Evolutionary conservation across 768 basidiomycete genomes (phyloP).

Genomic region (Rhodotorula taiwanensis): DNA sequence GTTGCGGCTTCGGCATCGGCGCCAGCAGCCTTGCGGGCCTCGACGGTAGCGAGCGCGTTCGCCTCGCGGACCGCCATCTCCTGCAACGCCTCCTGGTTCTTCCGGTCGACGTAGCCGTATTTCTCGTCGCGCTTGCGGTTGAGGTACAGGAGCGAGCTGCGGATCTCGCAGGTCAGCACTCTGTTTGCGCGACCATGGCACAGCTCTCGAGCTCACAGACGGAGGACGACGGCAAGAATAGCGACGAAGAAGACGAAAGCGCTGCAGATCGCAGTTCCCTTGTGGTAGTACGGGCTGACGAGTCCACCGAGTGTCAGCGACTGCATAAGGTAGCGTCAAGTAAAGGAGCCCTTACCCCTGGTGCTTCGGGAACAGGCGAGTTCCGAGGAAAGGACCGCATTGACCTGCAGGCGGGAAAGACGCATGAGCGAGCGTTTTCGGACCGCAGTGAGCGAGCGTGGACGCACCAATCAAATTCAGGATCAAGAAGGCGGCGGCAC

Average conservation of each 20-base stretch:
- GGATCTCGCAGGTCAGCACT: background rate
- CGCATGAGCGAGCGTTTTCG: no score
- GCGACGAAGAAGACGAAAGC: conserved; percentile 10
- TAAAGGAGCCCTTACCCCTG: background rate
- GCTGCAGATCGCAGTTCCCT: conserved; percentile 16
- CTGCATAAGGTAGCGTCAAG: background rate
- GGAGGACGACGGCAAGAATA: background rate
- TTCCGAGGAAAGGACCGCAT: background rate
- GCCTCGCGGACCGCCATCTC: background rate
- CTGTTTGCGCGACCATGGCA: no score
- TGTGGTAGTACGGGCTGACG: conserved; percentile 15
- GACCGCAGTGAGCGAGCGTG: background rate
- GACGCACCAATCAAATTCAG: conserved; percentile 15
- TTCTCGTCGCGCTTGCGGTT: conserved; percentile 1
- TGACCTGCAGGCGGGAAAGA: background rate
- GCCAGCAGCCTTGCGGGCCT: background rate
- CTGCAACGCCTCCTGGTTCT: background rate
- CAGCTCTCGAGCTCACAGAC: no score
- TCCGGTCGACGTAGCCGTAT: conserved; percentile 13
- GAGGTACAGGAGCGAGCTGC: background rate
- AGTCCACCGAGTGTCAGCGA: background rate
- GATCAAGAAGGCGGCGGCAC: conserved; percentile 13
- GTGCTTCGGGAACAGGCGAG: conserved; percentile 1
- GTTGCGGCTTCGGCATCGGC: background rate
- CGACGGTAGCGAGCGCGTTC: no score